Percentiles rank a stretch among this genome's conserved stretches.
Evolutionary conservation across 768 basidiomycete species (phyloP).

Genomic region (Pisolithus marmoratus): DNA sequence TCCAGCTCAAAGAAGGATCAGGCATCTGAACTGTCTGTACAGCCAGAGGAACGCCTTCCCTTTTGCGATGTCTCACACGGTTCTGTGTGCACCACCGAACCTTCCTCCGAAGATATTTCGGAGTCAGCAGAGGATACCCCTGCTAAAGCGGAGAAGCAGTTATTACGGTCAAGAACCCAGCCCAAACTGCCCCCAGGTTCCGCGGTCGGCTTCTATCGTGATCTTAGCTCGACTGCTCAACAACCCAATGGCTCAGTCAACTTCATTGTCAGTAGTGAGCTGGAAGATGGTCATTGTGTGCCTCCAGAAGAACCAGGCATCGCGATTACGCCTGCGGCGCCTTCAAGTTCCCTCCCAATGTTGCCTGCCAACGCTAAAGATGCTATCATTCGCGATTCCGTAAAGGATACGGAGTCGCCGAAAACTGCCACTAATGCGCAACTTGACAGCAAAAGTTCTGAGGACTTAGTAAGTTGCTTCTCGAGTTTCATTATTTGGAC

Average conservation of each 20-base stretch:
- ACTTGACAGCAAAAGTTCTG: constrained; percentile 46
- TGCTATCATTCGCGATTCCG: constrained; percentile 9
- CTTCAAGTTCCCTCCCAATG: constrained; percentile 3
- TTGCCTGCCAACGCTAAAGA: constrained; percentile 5
- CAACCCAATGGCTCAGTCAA: constrained; percentile 51
- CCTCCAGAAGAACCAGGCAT: constrained; percentile 15
- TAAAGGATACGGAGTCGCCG: constrained; percentile 9
- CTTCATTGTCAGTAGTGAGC: constrained; percentile 76
- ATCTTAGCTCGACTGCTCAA: constrained; percentile 46
- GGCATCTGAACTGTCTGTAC: constrained; percentile 1
- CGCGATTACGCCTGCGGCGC: constrained; percentile 12
- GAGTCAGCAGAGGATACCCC: constrained; percentile 27
- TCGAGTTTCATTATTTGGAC: constrained; percentile 1
- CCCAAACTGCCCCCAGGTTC: constrained; percentile 71
- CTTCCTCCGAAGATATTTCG: constrained; percentile 16
- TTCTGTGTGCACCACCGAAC: constrained; percentile 56
- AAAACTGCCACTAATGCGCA: constrained; percentile 20
- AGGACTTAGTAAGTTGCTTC: constrained; percentile 45
- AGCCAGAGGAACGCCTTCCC: constrained; percentile 9
- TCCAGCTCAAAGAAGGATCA: constrained; percentile 11
- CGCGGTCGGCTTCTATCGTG: constrained; percentile 68
- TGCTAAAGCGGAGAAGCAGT: constrained; percentile 17
- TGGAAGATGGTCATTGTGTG: constrained; percentile 36
- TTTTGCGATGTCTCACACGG: constrained; percentile 54
- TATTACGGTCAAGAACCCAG: constrained; percentile 45